phyloP scores from a whole-genome alignment of 2,329 filamentous ascomycete genomes.

The Mycosphaerelloides madeirae region DNA sequence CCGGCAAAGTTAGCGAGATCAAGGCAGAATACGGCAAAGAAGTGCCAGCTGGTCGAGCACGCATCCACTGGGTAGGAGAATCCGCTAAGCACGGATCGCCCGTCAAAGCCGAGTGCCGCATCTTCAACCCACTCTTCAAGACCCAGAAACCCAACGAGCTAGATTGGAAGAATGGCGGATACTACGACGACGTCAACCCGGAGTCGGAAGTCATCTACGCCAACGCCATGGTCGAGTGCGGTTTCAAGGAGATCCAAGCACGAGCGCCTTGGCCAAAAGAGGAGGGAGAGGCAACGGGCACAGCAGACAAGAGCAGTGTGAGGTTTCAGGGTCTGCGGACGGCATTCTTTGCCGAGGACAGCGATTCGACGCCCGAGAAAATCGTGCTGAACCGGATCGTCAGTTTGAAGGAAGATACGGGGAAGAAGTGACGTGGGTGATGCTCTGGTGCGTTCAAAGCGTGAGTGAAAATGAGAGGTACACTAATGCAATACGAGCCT shows the following conservation, averaged over 20 bases:
- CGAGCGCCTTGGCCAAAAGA: slow-evolving; percentile 78
- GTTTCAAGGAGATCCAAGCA: slow-evolving; percentile 69
- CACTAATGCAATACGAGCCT: too few relatives aligned
- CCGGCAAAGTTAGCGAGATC: slow-evolving; percentile 62
- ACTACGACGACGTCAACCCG: slow-evolving; percentile 77
- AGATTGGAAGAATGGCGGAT: slow-evolving; percentile 65
- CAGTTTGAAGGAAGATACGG: slow-evolving; percentile 80
- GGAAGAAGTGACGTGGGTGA: slow-evolving; percentile 47
- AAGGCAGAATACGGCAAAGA: slow-evolving; percentile 68
- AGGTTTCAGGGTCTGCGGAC: slow-evolving; percentile 89
- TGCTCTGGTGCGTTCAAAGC: too few relatives aligned
- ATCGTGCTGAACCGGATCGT: slow-evolving; percentile 89
- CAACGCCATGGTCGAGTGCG: slow-evolving; percentile 74
- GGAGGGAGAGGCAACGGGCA: slow-evolving; percentile 62
- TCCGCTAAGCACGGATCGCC: slow-evolving; percentile 58
- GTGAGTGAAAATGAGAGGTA: too few relatives aligned
- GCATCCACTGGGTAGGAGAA: slow-evolving; percentile 83
- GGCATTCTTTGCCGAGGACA: slow-evolving; percentile 75
- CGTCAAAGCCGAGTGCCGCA: slow-evolving; percentile 65
- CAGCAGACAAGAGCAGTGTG: slow-evolving; percentile 60
- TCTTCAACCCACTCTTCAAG: slow-evolving; percentile 81
- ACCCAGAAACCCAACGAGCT: slow-evolving; percentile 74
- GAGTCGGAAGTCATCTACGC: slow-evolving; percentile 76
- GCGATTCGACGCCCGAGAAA: slow-evolving; percentile 61
- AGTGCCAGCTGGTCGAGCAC: slow-evolving; percentile 40